These are phyloP conservation scores for Boletus patriciae DNA, from an alignment of 768 basidiomycete genomes.

Conservation along the genomic window DNA sequence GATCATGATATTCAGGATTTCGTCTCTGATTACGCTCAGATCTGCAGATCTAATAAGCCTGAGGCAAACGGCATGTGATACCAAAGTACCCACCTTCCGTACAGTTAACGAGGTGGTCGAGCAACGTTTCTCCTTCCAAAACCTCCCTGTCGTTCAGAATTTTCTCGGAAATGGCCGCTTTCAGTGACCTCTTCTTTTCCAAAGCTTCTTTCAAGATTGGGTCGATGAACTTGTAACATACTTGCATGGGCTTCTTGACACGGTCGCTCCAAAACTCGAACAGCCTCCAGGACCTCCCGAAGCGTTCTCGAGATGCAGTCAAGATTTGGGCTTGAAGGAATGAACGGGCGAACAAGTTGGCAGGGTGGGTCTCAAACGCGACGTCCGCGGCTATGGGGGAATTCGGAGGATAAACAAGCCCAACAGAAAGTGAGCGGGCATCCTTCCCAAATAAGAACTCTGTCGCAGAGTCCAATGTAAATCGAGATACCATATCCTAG, in stretches of 20 bases:
- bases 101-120: constrained; percentile 32
- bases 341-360: constrained; percentile 45
- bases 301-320: constrained; percentile 39
- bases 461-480: constrained; percentile 60
- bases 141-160: constrained; percentile 4
- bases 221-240: constrained; percentile 52
- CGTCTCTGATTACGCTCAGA: constrained; percentile 33
- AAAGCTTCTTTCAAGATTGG: constrained; percentile 53
- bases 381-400: constrained; percentile 11
- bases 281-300: constrained; percentile 51
- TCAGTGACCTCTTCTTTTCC: constrained; percentile 33
- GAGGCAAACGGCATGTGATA: neutral
- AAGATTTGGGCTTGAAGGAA: constrained; percentile 50
- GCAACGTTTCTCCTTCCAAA: constrained; percentile 29
- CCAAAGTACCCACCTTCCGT: constrained; percentile 23
- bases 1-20: constrained; percentile 39
- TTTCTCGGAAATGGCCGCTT: constrained; percentile 15
- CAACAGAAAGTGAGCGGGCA: constrained; percentile 47
- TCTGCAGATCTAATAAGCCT: constrained; percentile 19
- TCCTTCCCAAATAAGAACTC: constrained; percentile 57
- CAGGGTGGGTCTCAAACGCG: constrained; percentile 30
- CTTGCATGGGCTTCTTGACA: constrained; percentile 43
- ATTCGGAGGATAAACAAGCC: constrained; percentile 47
- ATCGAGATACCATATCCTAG: constrained; percentile 54
- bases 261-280: constrained; percentile 53